Base-by-base conservation (phyloP, 345 rosid genomes). In the Eutrema japonicum region DNA sequence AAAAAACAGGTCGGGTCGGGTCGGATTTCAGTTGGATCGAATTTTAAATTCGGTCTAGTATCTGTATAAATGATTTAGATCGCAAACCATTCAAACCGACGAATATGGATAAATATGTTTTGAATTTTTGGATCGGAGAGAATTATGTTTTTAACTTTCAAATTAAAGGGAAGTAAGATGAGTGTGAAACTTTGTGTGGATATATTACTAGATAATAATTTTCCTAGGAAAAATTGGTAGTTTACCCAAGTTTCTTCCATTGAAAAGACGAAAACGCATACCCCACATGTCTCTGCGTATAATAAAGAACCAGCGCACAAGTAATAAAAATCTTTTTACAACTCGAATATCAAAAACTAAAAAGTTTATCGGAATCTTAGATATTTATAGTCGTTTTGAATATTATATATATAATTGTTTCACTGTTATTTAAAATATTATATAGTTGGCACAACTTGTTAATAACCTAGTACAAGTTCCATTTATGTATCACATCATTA, bases 391-490 rank as follows among this genome's bases (percentile, higher is more conserved):
- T 30, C 10, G 3, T 71, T 29, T 16, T 30, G 46, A 45, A 3
- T 69, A 69, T 33, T 57, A 69, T 56, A 22, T 69, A 16, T 14
- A 45, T 8, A 12, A 42, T 22, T 51, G 9, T 49, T 49, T 32
- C 13, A 18, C 45, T 42, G 54, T 30, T 42, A 4, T 10, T 26
- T 45, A 63, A 9, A 53, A 26, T 63, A 72, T 12, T 63, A 35
- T 63, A 64, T 6, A 65, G 57, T n/a, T 73, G 12, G 7, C 13
- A 46, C 50, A 73, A 36, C 65, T 73, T 55, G 71, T 27, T 45
- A 73, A 74, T 45, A 74, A 74, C 78, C 78, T 66, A 74, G 78
- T 66, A 74, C 73, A 66, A 48, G 52, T 50, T 67, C 73, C 62
- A 74, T 49, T 41, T 74, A 40, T 66, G 73, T 50, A 48, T 58